Evolutionary conservation across 257 asterid genomes (phyloP), one percentile per base, ranked within the genome.

Genomic region (Scutellaria minor): DNA sequence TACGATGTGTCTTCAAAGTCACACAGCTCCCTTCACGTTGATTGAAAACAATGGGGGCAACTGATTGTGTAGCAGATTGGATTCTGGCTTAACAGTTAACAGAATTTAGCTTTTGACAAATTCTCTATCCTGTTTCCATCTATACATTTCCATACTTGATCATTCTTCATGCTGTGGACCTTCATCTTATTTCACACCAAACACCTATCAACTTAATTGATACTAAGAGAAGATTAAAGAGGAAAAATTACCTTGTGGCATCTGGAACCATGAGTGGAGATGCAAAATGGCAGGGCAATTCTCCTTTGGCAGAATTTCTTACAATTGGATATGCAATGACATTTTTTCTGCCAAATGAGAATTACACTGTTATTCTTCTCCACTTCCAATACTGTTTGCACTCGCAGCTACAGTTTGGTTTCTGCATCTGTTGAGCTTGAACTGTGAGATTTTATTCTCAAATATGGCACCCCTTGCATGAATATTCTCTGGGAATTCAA

Each of bases 261-360:
- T 41, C 41, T 41, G 18, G 47, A 66, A 62, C 63, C 54, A 66
- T 42, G 53, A 48, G 35, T 63, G 73, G 79, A 57, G 64, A 71
- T 77, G 57, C 13, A 62, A 82, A 86, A 79, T 78, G 78, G 83
- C 88, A 85, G 90, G 85, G 86, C 84, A 83, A 81, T 72, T 86
- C 90, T 86, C 86, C 84, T 81, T 79, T 79, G 86, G 88, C 85
- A 79, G 77, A 74, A 73, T 31, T 40, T 39, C 27, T 37, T 27
- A 44, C 68, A 50, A 31, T 50, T 18, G 6, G 18, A 27, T 64
- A 20, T n/a, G 48, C 37, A 63, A 20, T 45, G 47, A 11, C 56
- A 24, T n/a, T 48, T 70, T 48, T 73, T 74, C 76, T 78, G 84
- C 84, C 83, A 68, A 56, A 70, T 82, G 83, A 79, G 83, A 83